Base-by-base conservation (phyloP, 1,284 basidiomycete species). In the Inonotus obliquus region DNA sequence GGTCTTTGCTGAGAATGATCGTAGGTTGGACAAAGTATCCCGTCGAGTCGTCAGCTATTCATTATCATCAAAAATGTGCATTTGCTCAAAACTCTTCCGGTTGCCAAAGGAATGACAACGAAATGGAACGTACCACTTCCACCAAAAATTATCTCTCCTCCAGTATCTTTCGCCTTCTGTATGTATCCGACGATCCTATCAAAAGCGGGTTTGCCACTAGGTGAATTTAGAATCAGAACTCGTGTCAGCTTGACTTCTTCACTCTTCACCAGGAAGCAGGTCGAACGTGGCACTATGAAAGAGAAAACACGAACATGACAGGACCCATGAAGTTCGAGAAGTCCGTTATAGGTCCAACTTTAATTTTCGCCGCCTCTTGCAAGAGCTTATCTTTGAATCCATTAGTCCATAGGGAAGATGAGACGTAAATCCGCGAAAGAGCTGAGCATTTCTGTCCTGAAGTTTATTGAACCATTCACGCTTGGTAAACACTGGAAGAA, bases 1-100 rank as follows among this genome's bases (percentile, higher is more conserved):
- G 95, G 74, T 99, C 93, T 74, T 92, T 92, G 69, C 91, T 97
- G 67, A 94, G 78, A 71, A 99, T 96, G 63, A 98, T 86, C 14
- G 97, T 99, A 4, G 96, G 96, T 75, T 96, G 85, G 67, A 99
- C 80, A 73, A 89, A 99, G 83, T 87, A 99, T 23, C 96, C 96
- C 72, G 86, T 92, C 35, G 94, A 94, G 74, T 93, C 89, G 72
- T 98, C 93, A 61, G 80, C 90, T 87, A 69, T 11, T 59, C 45
- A 35, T 23, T 13, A n/a, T 4, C n/a, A n/a, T n/a, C n/a, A n/a
- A n/a, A n/a, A n/a, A n/a, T n/a, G n/a, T n/a, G n/a, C n/a, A n/a
- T n/a, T n/a, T n/a, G n/a, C n/a, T n/a, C n/a, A n/a, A n/a, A n/a
- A n/a, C n/a, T n/a, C n/a, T n/a, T n/a, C n/a, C n/a, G n/a, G n/a